Evolutionary conservation across 2,329 filamentous ascomycete genomes (phyloP), one percentile per base, ranked within the genome.

Genomic region (Trichoderma sp.): DNA sequence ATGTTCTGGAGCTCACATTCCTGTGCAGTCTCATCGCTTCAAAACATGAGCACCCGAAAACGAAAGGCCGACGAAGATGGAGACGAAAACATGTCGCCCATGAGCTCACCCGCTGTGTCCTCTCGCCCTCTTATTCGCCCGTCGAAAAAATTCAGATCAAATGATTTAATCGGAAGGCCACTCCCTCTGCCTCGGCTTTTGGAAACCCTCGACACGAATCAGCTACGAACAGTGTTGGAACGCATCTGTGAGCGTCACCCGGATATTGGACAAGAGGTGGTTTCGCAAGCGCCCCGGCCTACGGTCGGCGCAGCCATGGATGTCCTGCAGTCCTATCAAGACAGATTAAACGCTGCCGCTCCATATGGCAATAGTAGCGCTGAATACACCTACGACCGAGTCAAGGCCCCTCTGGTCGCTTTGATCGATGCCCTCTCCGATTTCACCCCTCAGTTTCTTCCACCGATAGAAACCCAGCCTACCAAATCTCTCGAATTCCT

Each of bases 371-470:
- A 94, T 76, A 88, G 92, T 13, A 93, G 90, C 72, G 94, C 94
- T 55, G 95, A 98, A 80, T 98, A 98, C 82, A 92, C 94, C 65
- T 99, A 98, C 81, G 97, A 98, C 80, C 90, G 96, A 76, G 93
- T 98, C 69, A 93, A 92, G 76, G 92, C 95, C 74, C 89, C 92
- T 47, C 86, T 98, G 20, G 84, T 90, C 30, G 91, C 93, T 71
- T 88, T 99, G 28, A 89, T 98, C 72, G 94, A 98, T 72, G 94
- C 96, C 57, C 87, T 99, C 58, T 91, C 92, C 80, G 96, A 99
- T 79, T 99, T 97, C 79, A 98, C 95, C 0, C 94, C 94, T 4
- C 94, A 98, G 80, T 99, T 97, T 78, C 89, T 99, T 3, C 96
- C 96, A 13, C 96, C 96, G 0, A 92, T 93, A 78, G 96, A 99